Evolutionary conservation across 169 alveolate species (phyloP).

Genomic region (Miamiensis avidus): DNA sequence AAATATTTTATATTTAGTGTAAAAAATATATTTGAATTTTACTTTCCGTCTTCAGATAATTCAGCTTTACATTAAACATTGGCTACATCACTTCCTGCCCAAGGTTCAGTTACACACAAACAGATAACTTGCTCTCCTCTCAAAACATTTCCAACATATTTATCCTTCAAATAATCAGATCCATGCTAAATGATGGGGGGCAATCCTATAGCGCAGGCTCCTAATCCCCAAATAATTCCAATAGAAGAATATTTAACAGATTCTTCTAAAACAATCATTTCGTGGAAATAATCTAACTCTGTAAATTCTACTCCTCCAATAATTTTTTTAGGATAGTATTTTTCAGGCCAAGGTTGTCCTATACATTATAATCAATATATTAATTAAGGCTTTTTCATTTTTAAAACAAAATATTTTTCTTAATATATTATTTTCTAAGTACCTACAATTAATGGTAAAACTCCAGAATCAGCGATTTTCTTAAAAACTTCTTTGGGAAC

Average conservation of each 20-base stretch:
- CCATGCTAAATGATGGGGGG: constrained; percentile 51
- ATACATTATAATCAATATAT: too few species aligned
- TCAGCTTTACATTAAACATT: background rate
- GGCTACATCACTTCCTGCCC: background rate
- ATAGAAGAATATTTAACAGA: constrained; percentile 34
- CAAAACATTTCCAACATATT: background rate
- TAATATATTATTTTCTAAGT: too few species aligned
- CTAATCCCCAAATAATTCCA: constrained; percentile 48
- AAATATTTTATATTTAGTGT: too few species aligned
- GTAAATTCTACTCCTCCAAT: background rate
- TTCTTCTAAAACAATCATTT: constrained; percentile 53
- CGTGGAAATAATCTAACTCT: constrained; percentile 45
- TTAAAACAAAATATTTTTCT: too few species aligned
- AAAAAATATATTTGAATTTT: too few species aligned
- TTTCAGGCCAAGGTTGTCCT: background rate
- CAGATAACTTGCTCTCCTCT: constrained; percentile 25
- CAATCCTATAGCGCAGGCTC: constrained; percentile 44
- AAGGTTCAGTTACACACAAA: background rate
- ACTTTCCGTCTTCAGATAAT: background rate
- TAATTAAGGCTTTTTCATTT: too few species aligned
- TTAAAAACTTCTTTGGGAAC: background rate
- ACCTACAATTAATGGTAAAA: background rate
- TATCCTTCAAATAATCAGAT: constrained; percentile 10
- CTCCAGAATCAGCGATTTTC: background rate
- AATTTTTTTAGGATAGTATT: background rate